Conservation (phyloP, 805 yeast species). For the Pichia insulana region DNA sequence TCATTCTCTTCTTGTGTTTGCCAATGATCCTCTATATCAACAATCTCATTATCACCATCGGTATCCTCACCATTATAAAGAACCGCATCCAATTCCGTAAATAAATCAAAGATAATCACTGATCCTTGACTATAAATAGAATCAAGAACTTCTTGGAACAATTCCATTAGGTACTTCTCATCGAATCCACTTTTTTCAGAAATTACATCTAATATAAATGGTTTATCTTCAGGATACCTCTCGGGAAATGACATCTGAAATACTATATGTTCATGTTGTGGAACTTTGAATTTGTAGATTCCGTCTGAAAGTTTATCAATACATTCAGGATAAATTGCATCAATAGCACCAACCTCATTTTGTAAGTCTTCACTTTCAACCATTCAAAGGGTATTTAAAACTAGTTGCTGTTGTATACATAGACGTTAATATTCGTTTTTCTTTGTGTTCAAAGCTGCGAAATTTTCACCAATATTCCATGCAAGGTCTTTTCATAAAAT, state of each 20-base stretch:
- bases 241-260: constrained; percentile 68
- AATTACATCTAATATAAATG: constrained; percentile 52
- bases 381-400: background rate
- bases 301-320: constrained; percentile 32
- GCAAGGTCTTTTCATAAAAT: no score
- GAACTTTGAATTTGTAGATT: constrained; percentile 41
- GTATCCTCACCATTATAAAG: constrained; percentile 32
- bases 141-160: constrained; percentile 44
- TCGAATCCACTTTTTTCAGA: constrained; percentile 26
- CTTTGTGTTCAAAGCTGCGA: no score
- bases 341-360: constrained; percentile 76
- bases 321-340: constrained; percentile 77
- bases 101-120: constrained; percentile 74
- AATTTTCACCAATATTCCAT: no score
- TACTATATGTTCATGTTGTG: constrained; percentile 51
- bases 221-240: constrained; percentile 57
- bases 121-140: constrained; percentile 47
- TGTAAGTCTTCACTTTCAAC: constrained; percentile 38
- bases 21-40: constrained; percentile 19
- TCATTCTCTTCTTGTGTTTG: constrained; percentile 12
- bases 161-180: constrained; percentile 38
- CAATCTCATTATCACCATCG: constrained; percentile 18
- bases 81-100: constrained; percentile 56
- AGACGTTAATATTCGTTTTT: no score
- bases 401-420: no score